A percentile compares a stretch with the other conserved stretches of the same genome.
These are phyloP conservation scores for Bruguiera gymnorhiza DNA, from an alignment of 345 rosid species.

Conservation along the genomic window DNA sequence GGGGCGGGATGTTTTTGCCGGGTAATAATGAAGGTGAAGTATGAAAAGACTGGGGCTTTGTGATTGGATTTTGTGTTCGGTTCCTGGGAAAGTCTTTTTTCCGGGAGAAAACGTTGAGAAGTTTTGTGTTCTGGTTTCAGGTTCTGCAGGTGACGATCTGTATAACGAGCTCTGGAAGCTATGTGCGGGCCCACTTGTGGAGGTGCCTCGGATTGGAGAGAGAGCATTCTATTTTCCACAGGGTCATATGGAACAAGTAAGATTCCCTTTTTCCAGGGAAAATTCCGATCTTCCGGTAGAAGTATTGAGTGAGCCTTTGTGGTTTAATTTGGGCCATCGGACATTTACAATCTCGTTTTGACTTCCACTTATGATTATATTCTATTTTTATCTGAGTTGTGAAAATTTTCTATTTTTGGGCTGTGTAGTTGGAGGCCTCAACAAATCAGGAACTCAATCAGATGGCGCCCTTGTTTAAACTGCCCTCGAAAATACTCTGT, in stretches of 20 bases:
- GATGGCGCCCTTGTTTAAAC: constrained; percentile 59
- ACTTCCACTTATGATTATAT: constrained; percentile 10
- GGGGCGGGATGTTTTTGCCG: constrained; percentile 42
- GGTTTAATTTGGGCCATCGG: not conserved
- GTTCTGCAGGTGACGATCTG: constrained; percentile 46
- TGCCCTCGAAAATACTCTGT: constrained; percentile 81
- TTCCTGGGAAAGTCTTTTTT: constrained; percentile 7
- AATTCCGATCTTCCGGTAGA: not conserved
- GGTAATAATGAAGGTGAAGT: constrained; percentile 28
- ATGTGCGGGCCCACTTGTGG: constrained; percentile 85
- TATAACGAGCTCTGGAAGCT: constrained; percentile 79
- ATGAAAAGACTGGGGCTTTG: constrained; percentile 7
- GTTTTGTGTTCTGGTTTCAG: constrained; percentile 25
- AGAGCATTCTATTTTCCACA: constrained; percentile 87
- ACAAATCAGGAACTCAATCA: constrained; percentile 79
- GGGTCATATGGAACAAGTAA: constrained; percentile 95
- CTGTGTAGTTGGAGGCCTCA: constrained; percentile 69
- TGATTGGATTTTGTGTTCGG: constrained; percentile 3
- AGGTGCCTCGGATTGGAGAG: constrained; percentile 61
- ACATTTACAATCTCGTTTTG: constrained; percentile 1
- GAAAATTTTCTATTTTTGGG: constrained; percentile 22
- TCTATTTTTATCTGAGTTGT: constrained; percentile 8
- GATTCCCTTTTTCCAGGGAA: constrained; percentile 10
- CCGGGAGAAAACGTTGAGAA: constrained; percentile 15
- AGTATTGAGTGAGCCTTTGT: not conserved